phyloP scores from a whole-genome alignment of 257 asterid species.

The Henckelia pumila region DNA sequence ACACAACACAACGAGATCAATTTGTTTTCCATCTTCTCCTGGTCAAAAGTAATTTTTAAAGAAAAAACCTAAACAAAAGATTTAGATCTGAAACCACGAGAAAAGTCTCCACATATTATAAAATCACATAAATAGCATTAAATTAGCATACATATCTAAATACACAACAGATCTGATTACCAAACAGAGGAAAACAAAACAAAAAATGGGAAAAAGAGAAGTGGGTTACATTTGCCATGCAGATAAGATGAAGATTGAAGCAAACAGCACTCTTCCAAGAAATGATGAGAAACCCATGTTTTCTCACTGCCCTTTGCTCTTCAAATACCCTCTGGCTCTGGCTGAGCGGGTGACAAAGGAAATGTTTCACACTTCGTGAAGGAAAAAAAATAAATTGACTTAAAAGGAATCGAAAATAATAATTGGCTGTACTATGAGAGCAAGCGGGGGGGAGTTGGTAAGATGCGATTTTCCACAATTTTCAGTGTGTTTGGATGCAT shows the following conservation, averaged over 20 bases:
- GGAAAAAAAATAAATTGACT: too few species aligned
- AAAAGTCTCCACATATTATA: slow-evolving; percentile 1
- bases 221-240: slow-evolving; percentile 84
- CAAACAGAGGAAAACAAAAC: background rate
- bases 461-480: background rate
- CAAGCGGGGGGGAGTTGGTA: background rate
- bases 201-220: slow-evolving; percentile 18
- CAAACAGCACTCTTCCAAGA: slow-evolving; percentile 83
- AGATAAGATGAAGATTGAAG: slow-evolving; percentile 88
- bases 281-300: slow-evolving; percentile 87
- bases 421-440: background rate
- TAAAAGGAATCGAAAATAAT: background rate
- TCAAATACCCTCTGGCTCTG: background rate
- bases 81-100: slow-evolving; percentile 27
- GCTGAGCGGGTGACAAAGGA: background rate
- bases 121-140: slow-evolving; percentile 2
- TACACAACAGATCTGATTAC: background rate
- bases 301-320: slow-evolving; percentile 11
- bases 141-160: background rate
- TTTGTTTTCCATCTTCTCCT: background rate
- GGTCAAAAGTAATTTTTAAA: slow-evolving; percentile 4
- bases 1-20: background rate
- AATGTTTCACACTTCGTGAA: background rate
- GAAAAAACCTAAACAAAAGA: slow-evolving; percentile 1
- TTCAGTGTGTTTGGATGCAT: too few species aligned